Evolutionary conservation across 2,329 filamentous ascomycete genomes (phyloP).

Genomic region (Scedosporium dehoogii): DNA sequence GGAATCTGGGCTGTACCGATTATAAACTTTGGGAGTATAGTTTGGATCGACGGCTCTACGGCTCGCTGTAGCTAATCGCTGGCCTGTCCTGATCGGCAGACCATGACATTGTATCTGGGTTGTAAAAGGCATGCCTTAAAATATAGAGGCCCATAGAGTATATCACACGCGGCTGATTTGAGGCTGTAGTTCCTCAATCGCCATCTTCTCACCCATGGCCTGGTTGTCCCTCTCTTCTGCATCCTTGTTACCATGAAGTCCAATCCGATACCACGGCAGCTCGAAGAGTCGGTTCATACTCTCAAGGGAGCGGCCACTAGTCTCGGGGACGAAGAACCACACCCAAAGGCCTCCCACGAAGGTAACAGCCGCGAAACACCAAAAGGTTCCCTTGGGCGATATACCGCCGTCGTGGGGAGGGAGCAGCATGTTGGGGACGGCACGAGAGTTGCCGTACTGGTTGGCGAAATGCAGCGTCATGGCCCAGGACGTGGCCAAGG

Average conservation of each 20-base stretch:
- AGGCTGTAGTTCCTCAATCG: background rate
- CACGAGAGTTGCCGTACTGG: constrained; percentile 67
- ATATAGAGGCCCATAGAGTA: background rate
- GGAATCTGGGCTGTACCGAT: too few species aligned
- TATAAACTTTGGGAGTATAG: too few species aligned
- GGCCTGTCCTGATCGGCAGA: too few species aligned
- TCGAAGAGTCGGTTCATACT: constrained; percentile 64
- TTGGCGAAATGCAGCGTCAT: constrained; percentile 75
- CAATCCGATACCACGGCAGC: constrained; percentile 67
- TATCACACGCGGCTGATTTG: background rate
- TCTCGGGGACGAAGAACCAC: constrained; percentile 65
- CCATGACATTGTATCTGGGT: too few species aligned
- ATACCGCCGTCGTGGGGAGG: constrained; percentile 33
- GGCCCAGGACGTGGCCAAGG: constrained; percentile 58
- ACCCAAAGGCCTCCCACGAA: constrained; percentile 60
- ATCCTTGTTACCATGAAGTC: constrained; percentile 42
- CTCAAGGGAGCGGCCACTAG: constrained; percentile 54
- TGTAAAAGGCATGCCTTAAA: too few species aligned
- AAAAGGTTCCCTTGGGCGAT: constrained; percentile 59
- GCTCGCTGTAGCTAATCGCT: too few species aligned
- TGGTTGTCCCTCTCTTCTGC: constrained; percentile 25
- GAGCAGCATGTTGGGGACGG: constrained; percentile 67
- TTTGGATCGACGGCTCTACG: too few species aligned
- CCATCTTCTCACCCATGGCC: background rate
- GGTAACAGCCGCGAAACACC: constrained; percentile 63